Evolutionary conservation across 2,329 filamentous ascomycete species (phyloP).

Genomic region (Elsinoe fawcettii): DNA sequence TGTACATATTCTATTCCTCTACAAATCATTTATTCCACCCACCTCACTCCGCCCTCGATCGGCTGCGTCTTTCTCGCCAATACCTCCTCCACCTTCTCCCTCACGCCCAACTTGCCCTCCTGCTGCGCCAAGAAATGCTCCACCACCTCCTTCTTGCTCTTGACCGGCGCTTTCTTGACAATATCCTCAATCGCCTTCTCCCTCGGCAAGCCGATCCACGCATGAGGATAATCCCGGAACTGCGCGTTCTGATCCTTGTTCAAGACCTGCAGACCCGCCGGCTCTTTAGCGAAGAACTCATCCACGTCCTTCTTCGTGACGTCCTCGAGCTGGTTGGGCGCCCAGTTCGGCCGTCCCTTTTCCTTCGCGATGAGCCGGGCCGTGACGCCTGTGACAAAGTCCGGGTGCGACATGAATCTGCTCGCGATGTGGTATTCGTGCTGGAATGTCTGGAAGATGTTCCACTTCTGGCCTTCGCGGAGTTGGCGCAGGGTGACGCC

Average conservation of each 20-base stretch:
- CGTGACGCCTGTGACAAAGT: slow-evolving; percentile 88
- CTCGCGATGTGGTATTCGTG: slow-evolving; percentile 77
- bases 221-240: slow-evolving; percentile 68
- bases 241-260: slow-evolving; percentile 40
- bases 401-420: slow-evolving; percentile 82
- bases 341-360: slow-evolving; percentile 61
- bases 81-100: slow-evolving; percentile 58
- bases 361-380: slow-evolving; percentile 68
- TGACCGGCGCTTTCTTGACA: slow-evolving; percentile 28
- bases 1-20: slow-evolving; percentile 7
- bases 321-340: slow-evolving; percentile 63
- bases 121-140: slow-evolving; percentile 33
- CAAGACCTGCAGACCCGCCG: slow-evolving; percentile 51
- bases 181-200: slow-evolving; percentile 53
- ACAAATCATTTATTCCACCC: background rate
- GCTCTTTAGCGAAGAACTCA: slow-evolving; percentile 58
- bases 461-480: slow-evolving; percentile 66
- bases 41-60: slow-evolving; percentile 11
- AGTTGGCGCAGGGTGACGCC: slow-evolving; percentile 80
- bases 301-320: slow-evolving; percentile 53
- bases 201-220: slow-evolving; percentile 61
- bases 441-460: slow-evolving; percentile 75
- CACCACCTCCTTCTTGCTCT: slow-evolving; percentile 33
- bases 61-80: slow-evolving; percentile 37
- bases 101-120: slow-evolving; percentile 40